These are phyloP conservation scores for Teunomyces lycoperdinae DNA, from an alignment of 805 yeast genomes.

Conservation along the genomic window DNA sequence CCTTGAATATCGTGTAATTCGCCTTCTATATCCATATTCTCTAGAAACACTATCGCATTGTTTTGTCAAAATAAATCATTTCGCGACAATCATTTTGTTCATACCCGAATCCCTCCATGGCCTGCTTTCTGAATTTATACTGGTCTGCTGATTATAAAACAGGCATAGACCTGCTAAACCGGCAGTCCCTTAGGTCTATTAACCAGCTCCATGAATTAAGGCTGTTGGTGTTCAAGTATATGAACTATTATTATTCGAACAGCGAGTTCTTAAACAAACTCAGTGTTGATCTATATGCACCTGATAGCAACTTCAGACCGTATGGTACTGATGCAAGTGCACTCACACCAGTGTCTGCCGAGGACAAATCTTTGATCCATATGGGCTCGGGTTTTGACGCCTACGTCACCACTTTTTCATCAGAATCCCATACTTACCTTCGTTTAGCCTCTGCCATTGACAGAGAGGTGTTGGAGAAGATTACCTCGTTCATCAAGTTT, in stretches of 20 bases:
- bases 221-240: conserved; percentile 33
- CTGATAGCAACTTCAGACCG: neutral
- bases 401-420: conserved; percentile 18
- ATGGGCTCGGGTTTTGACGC: conserved; percentile 9
- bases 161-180: conserved; percentile 30
- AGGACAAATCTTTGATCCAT: neutral
- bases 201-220: conserved; percentile 41
- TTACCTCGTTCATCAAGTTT: conserved; percentile 34
- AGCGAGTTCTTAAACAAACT: conserved; percentile 32
- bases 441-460: conserved; percentile 34
- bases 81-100: conserved; percentile 1
- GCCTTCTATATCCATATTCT: neutral
- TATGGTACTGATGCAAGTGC: neutral
- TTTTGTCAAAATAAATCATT: neutral
- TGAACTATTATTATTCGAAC: conserved; percentile 34
- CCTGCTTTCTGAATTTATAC: conserved; percentile 32
- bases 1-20: conserved; percentile 16
- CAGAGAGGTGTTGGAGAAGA: conserved; percentile 26
- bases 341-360: neutral
- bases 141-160: conserved; percentile 42
- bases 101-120: conserved; percentile 1
- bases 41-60: neutral
- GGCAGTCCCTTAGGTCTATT: conserved; percentile 31
- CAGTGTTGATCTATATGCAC: conserved; percentile 5
- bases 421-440: conserved; percentile 22